Percentiles rank a stretch among this genome's conserved stretches.
Conservation (phyloP, 805 yeast species). For the Candida pini region DNA sequence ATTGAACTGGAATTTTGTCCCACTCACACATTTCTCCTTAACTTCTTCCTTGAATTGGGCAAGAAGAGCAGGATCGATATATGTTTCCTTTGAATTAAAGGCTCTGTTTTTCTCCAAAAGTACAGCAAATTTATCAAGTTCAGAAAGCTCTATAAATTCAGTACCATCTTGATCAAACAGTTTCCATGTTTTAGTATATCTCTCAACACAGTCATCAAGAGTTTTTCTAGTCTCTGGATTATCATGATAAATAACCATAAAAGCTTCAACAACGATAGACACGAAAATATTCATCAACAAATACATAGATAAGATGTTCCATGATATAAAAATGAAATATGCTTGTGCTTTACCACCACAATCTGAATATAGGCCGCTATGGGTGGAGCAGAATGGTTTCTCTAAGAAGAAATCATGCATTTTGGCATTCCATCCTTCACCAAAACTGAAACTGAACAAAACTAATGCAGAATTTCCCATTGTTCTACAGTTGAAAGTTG, state of each 20-base stretch:
- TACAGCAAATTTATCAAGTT: constrained; percentile 52
- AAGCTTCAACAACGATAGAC: constrained; percentile 76
- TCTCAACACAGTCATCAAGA: constrained; percentile 57
- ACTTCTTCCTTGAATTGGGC: constrained; percentile 6
- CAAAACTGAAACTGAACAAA: constrained; percentile 76
- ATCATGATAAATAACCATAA: constrained; percentile 69
- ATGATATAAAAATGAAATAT: constrained; percentile 55
- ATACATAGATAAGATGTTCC: constrained; percentile 87
- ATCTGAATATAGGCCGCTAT: constrained; percentile 43
- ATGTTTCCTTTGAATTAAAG: constrained; percentile 3
- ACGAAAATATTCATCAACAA: constrained; percentile 82
- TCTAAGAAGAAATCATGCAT: constrained; percentile 65
- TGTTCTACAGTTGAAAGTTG: constrained; percentile 66
- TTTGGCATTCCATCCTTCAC: constrained; percentile 86
- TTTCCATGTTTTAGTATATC: constrained; percentile 65
- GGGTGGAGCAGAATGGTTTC: constrained; percentile 54
- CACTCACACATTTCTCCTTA: constrained; percentile 1
- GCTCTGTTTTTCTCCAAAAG: constrained; percentile 31
- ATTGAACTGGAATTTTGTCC: constrained; percentile 3
- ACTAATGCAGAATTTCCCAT: constrained; percentile 72
- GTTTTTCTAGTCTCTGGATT: constrained; percentile 32
- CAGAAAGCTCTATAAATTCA: constrained; percentile 52
- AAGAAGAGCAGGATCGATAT: not conserved
- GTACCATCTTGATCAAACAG: constrained; percentile 65
- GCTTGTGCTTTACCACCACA: constrained; percentile 65